Evolutionary conservation across 2,329 filamentous ascomycete genomes (phyloP), one percentile per base, ranked within the genome.

Genomic region (Ophiostoma australiae): DNA sequence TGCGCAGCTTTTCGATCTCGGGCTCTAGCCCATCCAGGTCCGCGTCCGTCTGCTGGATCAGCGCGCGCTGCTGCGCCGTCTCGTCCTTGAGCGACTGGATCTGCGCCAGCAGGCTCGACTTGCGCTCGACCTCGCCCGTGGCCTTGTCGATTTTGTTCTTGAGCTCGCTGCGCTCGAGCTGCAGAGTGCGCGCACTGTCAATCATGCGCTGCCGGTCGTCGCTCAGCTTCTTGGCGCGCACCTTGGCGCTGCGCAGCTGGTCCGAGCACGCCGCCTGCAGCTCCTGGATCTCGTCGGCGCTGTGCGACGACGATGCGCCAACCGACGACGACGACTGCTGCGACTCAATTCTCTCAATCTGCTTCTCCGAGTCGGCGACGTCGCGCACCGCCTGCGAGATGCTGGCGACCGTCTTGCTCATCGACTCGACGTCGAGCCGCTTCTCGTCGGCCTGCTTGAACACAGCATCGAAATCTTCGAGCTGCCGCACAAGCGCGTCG

Each of bases 231-330:
- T 85, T 80, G 15, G 94, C 84, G 63, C 83, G 85, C 61, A 83
- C 83, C 77, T 91, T 93, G 37, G 89, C 80, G 31, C 81, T 81
- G 70, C 90, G 87, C 74, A 89, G 85, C 77, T 91, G 88, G 72
- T 93, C 91, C 27, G 86, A 86, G 71, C 90, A 84, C 23, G 82
- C 80, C 67, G 88, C 87, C 73, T 93, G 87, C 67, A 93, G 87
- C 70, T 91, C 89, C 75, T 95, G 91, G 70, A 96, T 93, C 74
- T 95, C 91, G 70, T 97, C 91, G 7, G 93, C 85, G 39, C 91
- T 91, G 73, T 92, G 88, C 17, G 87, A 86, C 11, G 87, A 86
- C 11, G 84, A 79, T 7, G 31, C 58, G 6, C 33, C 23, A 0
- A 20, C 20, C 6, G 66, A 67, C 11, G 70, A 67, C 11, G 70